phyloP scores from a whole-genome alignment of 495 filamentous ascomycete genomes.

The Cercophora scortea region DNA sequence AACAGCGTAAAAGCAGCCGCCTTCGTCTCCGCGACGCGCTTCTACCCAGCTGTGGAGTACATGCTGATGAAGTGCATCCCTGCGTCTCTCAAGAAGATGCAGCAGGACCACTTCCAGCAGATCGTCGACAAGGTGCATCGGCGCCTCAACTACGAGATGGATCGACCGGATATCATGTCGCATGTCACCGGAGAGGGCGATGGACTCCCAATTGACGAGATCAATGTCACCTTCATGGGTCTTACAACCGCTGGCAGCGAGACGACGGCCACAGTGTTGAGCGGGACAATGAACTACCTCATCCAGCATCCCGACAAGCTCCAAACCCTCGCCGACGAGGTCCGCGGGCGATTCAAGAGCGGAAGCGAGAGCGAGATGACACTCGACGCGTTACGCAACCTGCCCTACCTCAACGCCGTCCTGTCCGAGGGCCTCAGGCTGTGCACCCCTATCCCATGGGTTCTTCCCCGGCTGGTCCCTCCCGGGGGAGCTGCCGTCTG shows the following conservation, averaged over 20 bases:
- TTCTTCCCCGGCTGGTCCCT: slow-evolving; percentile 23
- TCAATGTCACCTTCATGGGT: slow-evolving; percentile 32
- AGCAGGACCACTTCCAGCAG: slow-evolving; percentile 25
- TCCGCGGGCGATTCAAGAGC: slow-evolving; percentile 34
- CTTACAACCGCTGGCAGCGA: slow-evolving; percentile 45
- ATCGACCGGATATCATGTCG: slow-evolving; percentile 33
- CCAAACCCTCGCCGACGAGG: slow-evolving; percentile 29
- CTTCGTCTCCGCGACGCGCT: slow-evolving; percentile 19
- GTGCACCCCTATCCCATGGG: slow-evolving; percentile 24
- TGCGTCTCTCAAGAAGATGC: slow-evolving; percentile 18
- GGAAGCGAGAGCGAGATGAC: slow-evolving; percentile 37
- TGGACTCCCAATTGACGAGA: slow-evolving; percentile 17
- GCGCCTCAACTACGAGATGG: slow-evolving; percentile 20
- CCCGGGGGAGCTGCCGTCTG: slow-evolving; percentile 23
- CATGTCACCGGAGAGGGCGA: slow-evolving; percentile 24
- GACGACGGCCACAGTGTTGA: slow-evolving; percentile 44
- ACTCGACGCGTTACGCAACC: slow-evolving; percentile 25
- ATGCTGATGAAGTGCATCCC: slow-evolving; percentile 25
- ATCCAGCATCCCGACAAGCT: slow-evolving; percentile 33
- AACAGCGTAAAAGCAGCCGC: slow-evolving; percentile 21
- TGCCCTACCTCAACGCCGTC: slow-evolving; percentile 37
- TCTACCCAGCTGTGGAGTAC: slow-evolving; percentile 23
- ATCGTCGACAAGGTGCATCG: slow-evolving; percentile 31
- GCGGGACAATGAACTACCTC: slow-evolving; percentile 44
- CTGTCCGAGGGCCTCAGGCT: slow-evolving; percentile 40